Conservation (phyloP, 345 rosid species). For the Heritiera fomes region DNA sequence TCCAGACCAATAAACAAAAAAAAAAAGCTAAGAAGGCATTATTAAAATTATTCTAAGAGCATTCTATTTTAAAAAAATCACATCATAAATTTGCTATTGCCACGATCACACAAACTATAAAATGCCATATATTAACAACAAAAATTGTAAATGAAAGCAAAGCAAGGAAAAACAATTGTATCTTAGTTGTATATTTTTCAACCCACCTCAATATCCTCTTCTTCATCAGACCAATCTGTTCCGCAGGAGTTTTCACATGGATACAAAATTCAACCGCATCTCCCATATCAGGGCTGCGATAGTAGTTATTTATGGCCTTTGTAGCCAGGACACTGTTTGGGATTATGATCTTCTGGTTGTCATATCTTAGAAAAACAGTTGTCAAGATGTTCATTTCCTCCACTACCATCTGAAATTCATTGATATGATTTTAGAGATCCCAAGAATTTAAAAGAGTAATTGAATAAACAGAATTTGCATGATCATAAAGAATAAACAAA, state of each 20-base stretch:
- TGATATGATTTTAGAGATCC: background rate
- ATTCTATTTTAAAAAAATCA: background rate
- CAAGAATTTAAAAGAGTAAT: background rate
- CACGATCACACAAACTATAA: background rate
- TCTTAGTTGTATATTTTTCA: slow-evolving; percentile 3
- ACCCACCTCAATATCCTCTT: slow-evolving; percentile 62
- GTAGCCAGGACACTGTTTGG: slow-evolving; percentile 73
- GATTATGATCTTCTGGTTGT: slow-evolving; percentile 69
- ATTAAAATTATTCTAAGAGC: background rate
- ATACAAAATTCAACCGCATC: slow-evolving; percentile 74
- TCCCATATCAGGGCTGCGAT: slow-evolving; percentile 95
- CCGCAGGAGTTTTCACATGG: slow-evolving; percentile 73
- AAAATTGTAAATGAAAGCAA: slow-evolving; percentile 5
- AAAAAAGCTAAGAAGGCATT: background rate
- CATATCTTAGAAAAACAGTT: slow-evolving; percentile 75
- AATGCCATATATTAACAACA: background rate
- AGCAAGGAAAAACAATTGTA: background rate
- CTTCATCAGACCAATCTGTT: slow-evolving; percentile 60
- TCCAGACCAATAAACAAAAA: background rate
- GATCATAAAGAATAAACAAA: background rate
- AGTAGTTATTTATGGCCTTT: slow-evolving; percentile 68
- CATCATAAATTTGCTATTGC: background rate
- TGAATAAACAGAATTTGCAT: background rate
- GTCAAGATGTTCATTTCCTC: slow-evolving; percentile 97
- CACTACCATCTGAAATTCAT: slow-evolving; percentile 63